Evolutionary conservation across 306 rosid species (phyloP).

Genomic region (Geum urbanum): DNA sequence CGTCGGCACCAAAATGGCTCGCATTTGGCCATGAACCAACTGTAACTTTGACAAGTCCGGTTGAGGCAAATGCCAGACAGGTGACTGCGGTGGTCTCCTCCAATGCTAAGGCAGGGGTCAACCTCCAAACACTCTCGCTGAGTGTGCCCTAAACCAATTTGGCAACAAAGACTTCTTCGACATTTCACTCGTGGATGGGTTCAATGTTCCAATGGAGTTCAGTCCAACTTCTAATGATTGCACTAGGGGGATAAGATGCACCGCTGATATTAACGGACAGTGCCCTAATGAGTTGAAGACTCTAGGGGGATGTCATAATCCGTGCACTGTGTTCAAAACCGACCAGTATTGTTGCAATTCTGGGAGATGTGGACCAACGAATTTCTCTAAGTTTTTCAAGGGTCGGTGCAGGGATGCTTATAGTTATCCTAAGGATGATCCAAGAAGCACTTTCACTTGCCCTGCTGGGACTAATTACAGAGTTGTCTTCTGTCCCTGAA

Average conservation of each 20-base stretch:
- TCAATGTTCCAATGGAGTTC: conserved; percentile 34
- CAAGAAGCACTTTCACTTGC: conserved; percentile 27
- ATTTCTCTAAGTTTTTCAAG: conserved; percentile 29
- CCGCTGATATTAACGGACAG: conserved; percentile 24
- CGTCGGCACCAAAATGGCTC: no score
- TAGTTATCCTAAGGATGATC: conserved; percentile 38
- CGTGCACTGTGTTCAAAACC: conserved; percentile 35
- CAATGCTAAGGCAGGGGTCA: no score
- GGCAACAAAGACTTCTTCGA: conserved; percentile 21
- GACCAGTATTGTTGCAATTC: conserved; percentile 31
- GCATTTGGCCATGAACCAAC: no score
- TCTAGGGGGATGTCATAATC: conserved; percentile 28
- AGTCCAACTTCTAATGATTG: conserved; percentile 22
- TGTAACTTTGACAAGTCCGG: no score
- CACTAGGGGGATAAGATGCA: conserved; percentile 10
- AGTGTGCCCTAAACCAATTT: no score
- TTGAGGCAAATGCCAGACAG: no score
- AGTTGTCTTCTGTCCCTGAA: conserved; percentile 37
- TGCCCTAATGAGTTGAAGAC: conserved; percentile 14
- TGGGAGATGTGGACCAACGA: conserved; percentile 20
- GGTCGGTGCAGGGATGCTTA: conserved; percentile 27
- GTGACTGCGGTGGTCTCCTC: no score
- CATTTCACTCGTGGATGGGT: conserved; percentile 35
- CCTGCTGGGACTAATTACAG: conserved; percentile 36
- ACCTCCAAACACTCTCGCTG: no score